phyloP scores from a whole-genome alignment of 2,329 filamentous ascomycete species.

The Aotearoamyces nothofagi region DNA sequence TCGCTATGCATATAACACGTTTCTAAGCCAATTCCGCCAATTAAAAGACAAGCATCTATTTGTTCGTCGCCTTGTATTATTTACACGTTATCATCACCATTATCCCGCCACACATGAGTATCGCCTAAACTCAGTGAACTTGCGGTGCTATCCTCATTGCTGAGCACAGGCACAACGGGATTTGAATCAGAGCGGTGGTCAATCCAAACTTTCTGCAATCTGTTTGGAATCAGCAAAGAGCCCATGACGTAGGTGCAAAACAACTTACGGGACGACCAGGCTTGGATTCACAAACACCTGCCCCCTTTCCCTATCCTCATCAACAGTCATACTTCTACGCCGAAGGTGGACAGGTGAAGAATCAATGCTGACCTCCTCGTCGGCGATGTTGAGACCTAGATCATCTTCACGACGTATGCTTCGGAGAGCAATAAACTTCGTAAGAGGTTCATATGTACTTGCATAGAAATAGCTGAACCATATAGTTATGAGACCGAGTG shows the following conservation, averaged over 20 bases:
- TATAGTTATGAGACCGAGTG: constrained; percentile 63
- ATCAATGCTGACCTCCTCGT: constrained; percentile 20
- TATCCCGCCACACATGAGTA: constrained; percentile 33
- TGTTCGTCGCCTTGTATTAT: no score
- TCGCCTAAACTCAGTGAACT: constrained; percentile 33
- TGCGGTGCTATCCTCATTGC: constrained; percentile 21
- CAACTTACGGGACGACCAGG: constrained; percentile 46
- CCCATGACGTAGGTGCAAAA: background rate
- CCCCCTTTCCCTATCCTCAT: constrained; percentile 58
- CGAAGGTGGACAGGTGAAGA: constrained; percentile 11
- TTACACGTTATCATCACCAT: constrained; percentile 19
- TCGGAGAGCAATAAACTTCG: constrained; percentile 79
- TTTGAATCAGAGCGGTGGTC: constrained; percentile 5
- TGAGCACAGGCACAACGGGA: background rate
- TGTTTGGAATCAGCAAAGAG: no score
- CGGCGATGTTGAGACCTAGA: constrained; percentile 26
- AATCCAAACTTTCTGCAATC: constrained; percentile 58
- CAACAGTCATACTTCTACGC: constrained; percentile 40
- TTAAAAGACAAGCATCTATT: no score
- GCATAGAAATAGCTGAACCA: constrained; percentile 83
- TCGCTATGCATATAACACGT: no score
- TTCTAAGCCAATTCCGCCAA: no score
- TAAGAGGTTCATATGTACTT: constrained; percentile 72
- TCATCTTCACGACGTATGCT: constrained; percentile 59
- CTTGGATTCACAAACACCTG: constrained; percentile 64